Evolutionary conservation across 2,329 filamentous ascomycete species (phyloP).

Genomic region (Paecilomyces formosus): DNA sequence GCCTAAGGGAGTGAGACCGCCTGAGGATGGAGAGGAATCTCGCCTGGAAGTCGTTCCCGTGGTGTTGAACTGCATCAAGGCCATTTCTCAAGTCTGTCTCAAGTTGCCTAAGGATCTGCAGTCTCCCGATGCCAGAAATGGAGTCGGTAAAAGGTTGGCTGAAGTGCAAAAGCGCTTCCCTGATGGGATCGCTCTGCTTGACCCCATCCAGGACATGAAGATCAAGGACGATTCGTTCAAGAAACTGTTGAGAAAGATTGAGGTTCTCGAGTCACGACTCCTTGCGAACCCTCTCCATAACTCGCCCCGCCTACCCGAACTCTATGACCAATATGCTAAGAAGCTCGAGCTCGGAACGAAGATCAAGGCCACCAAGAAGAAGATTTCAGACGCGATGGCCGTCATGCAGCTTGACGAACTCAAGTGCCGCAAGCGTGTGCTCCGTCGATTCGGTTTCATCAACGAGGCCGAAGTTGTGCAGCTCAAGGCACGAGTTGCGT

Average conservation of each 20-base stretch:
- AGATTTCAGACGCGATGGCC: constrained; percentile 75
- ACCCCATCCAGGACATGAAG: constrained; percentile 93
- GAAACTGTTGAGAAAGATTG: constrained; percentile 85
- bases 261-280: constrained; percentile 86
- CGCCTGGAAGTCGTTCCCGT: constrained; percentile 81
- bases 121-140: constrained; percentile 59
- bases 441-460: constrained; percentile 90
- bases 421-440: constrained; percentile 89
- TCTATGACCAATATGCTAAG: constrained; percentile 78
- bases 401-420: constrained; percentile 93
- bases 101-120: constrained; percentile 74
- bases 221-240: constrained; percentile 92
- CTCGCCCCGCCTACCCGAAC: constrained; percentile 70
- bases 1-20: constrained; percentile 54
- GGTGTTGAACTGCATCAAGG: constrained; percentile 74
- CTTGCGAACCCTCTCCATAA: constrained; percentile 86
- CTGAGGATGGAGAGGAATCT: constrained; percentile 54
- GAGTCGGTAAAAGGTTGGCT: constrained; percentile 58
- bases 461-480: constrained; percentile 93
- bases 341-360: constrained; percentile 70
- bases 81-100: constrained; percentile 74
- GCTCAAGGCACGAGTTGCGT: constrained; percentile 93
- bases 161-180: constrained; percentile 85
- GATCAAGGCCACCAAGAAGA: constrained; percentile 83
- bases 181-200: constrained; percentile 79